Evolutionary conservation across 495 filamentous ascomycete species (phyloP), one percentile per base, ranked within the genome.

Genomic region (Xylaria flabelliformis): DNA sequence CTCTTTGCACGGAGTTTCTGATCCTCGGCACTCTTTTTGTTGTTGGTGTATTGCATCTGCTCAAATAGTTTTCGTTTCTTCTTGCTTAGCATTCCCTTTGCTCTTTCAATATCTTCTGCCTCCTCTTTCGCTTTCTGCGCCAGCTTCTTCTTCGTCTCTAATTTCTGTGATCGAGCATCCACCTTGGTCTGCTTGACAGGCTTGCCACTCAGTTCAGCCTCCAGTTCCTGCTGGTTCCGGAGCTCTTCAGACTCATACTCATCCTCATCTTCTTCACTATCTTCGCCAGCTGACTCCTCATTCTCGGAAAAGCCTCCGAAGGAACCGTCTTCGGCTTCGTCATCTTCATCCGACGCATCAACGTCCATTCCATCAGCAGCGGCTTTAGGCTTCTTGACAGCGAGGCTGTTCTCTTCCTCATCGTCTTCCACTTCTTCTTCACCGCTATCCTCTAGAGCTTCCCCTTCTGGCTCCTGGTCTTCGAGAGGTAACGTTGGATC

Each of bases 61-160:
- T 95, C 93, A 67, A 93, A 87, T 72, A 95, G 83, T 88, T 95
- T 95, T 75, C 93, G 85, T 87, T 95, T 95, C 89, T 93, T 94
- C 83, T 93, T 90, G 82, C 90, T 91, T 86, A 97, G 92, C 93
- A 97, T 97, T 81, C 94, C 94, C 87, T 95, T 95, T 80, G 91
- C 89, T 80, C 93, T 86, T 82, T 95, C 92, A 59, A 95, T 84
- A 74, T 95, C 92, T 79, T 95, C 93, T 29, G 92, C 92, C 78
- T 94, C 92, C 79, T 93, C 87, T 68, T 83, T 86, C 70, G 88
- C 85, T 83, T 90, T 89, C 85, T 89, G 91, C 61, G 90, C 90
- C 13, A 90, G 83, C 81, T 88, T 91, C 85, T 91, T 93, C 73
- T 87, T 85, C 67, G 83, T 85, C 61, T 92, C 87, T 21, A 86